Evolutionary conservation across 129 eudicot species (phyloP).

Genomic region (Tanacetum coccineum): DNA sequence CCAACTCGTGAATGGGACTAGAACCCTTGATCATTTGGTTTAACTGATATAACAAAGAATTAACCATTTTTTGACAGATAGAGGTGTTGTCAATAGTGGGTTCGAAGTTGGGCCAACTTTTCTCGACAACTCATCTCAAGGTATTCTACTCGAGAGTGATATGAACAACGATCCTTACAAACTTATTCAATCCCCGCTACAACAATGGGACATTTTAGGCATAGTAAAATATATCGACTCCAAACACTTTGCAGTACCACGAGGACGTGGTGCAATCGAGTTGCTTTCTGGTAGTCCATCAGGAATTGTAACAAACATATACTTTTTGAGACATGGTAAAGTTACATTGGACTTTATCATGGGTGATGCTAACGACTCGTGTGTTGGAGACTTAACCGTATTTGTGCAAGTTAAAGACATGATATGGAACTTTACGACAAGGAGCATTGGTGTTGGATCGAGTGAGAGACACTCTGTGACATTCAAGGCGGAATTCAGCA

Average conservation of each 20-base stretch:
- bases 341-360: constrained; percentile 26
- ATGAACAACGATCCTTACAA: neutral
- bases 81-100: neutral
- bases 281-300: neutral
- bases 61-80: neutral
- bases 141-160: neutral
- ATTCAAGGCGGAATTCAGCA: neutral
- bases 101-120: neutral
- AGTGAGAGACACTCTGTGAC: neutral
- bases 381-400: neutral
- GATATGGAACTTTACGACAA: constrained; percentile 27
- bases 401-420: constrained; percentile 23
- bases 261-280: neutral
- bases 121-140: neutral
- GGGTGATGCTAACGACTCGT: neutral
- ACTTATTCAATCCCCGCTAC: neutral
- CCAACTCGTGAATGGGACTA: too few relatives aligned
- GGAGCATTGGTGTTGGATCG: constrained; percentile 39
- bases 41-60: too few relatives aligned
- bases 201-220: neutral
- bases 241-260: neutral
- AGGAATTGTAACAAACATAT: neutral
- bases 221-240: neutral
- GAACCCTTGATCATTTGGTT: too few relatives aligned
- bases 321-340: too few relatives aligned